A percentile compares a stretch with the other conserved stretches of the same genome.
These are phyloP conservation scores for Russula vinacea DNA, from an alignment of 768 basidiomycete genomes.

Conservation along the genomic window DNA sequence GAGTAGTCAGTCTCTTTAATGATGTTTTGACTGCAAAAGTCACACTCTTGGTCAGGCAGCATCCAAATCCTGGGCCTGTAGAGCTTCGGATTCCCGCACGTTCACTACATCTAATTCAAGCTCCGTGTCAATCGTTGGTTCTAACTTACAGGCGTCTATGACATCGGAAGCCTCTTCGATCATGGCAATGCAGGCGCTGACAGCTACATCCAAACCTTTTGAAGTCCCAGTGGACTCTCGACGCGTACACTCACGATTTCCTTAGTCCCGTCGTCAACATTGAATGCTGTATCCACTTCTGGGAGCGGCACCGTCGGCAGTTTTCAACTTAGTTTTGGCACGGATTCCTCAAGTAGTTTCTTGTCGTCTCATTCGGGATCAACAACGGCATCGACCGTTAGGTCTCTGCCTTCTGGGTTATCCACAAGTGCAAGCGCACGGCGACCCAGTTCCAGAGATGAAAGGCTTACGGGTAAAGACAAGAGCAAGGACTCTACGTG, in stretches of 20 bases:
- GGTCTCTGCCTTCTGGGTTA: not conserved
- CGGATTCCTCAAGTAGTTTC: constrained; percentile 4
- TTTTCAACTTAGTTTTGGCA: too few relatives aligned
- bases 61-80: constrained; percentile 20
- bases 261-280: constrained; percentile 9
- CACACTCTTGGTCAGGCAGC: constrained; percentile 7
- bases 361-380: constrained; percentile 7
- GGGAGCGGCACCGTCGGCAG: not conserved
- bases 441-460: constrained; percentile 13
- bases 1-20: not conserved
- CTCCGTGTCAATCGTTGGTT: constrained; percentile 9
- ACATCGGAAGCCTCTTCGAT: constrained; percentile 7
- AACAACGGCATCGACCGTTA: constrained; percentile 1
- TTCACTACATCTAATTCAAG: constrained; percentile 1
- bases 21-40: not conserved
- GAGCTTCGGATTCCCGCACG: constrained; percentile 28
- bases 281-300: constrained; percentile 6
- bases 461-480: constrained; percentile 2
- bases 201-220: constrained; percentile 20
- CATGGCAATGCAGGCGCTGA: constrained; percentile 10
- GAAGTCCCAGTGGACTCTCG: constrained; percentile 23
- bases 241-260: constrained; percentile 20
- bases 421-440: constrained; percentile 8
- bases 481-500: constrained; percentile 21
- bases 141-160: constrained; percentile 15